phyloP scores from a whole-genome alignment of 768 basidiomycete species.

The Mrakia blollopis region DNA sequence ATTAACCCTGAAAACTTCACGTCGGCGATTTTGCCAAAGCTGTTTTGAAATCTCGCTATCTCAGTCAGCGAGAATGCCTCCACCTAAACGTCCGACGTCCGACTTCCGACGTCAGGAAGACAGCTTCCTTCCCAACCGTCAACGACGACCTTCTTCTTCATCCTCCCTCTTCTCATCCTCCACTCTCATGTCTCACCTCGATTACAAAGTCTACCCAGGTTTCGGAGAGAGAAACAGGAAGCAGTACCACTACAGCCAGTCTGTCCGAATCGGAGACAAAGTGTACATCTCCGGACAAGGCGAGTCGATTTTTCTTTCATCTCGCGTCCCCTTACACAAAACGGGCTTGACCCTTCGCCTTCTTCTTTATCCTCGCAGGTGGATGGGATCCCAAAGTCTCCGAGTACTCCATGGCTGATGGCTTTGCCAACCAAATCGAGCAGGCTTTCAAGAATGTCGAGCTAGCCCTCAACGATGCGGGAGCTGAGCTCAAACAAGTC shows the following conservation, averaged over 20 bases:
- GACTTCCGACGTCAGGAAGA: no score
- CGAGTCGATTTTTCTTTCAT: no score
- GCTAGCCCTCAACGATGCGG: slow-evolving; percentile 10
- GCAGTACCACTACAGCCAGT: slow-evolving; percentile 2
- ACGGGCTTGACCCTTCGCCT: no score
- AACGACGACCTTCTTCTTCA: no score
- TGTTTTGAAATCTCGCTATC: no score
- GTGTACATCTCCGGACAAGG: slow-evolving; percentile 12
- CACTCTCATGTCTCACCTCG: slow-evolving; percentile 12
- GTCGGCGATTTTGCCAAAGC: no score
- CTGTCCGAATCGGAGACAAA: slow-evolving; percentile 5
- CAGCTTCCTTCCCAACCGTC: no score
- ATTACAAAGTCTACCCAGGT: slow-evolving; percentile 1
- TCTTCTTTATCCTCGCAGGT: no score
- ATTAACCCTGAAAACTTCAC: no score
- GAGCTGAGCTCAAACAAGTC: neutral
- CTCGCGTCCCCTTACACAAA: neutral
- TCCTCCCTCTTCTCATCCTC: no score
- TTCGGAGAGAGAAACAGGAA: neutral
- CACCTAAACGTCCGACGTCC: no score
- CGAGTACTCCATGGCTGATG: neutral
- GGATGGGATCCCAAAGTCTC: neutral
- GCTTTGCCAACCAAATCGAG: slow-evolving; percentile 14
- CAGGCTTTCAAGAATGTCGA: slow-evolving; percentile 32
- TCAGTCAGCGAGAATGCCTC: no score